Conservation (phyloP, 139 green algal genomes). For the Edaphochlamys debaryana region DNA sequence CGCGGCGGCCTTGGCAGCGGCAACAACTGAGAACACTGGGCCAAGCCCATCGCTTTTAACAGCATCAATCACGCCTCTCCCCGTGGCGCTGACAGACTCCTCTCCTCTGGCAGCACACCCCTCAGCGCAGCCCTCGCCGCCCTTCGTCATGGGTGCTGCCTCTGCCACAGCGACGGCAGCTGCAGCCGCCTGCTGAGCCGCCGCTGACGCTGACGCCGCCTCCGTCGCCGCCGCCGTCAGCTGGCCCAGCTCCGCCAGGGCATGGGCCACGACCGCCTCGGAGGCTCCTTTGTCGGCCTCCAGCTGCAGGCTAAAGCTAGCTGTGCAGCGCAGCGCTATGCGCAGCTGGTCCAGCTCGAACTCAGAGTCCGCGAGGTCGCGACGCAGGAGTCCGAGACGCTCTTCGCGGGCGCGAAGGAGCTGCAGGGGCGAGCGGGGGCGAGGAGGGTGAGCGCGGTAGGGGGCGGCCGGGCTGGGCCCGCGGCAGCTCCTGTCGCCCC, state of each 20-base stretch:
- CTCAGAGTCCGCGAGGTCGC: constrained; percentile 17
- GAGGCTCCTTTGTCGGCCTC: neutral
- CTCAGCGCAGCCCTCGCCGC: too few relatives aligned
- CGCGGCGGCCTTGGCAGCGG: too few relatives aligned
- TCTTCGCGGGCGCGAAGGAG: neutral
- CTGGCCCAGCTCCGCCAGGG: neutral
- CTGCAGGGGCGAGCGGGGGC: too few relatives aligned
- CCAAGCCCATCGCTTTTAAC: too few relatives aligned
- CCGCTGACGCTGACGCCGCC: neutral
- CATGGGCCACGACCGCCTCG: neutral
- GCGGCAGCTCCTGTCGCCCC: too few relatives aligned
- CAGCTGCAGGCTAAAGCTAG: neutral
- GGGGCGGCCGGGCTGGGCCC: too few relatives aligned
- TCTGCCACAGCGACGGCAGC: neutral
- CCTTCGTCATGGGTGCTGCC: too few relatives aligned
- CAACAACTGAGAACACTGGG: too few relatives aligned
- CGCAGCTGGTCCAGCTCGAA: constrained; percentile 39
- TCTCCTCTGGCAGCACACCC: too few relatives aligned
- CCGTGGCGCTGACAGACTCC: too few relatives aligned
- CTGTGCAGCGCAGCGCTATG: constrained; percentile 4
- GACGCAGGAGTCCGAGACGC: neutral
- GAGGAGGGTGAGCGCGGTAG: too few relatives aligned
- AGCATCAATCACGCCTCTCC: too few relatives aligned
- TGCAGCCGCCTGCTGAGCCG: neutral
- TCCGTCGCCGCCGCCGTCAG: neutral